phyloP scores from a whole-genome alignment of 208 protist species.

The Leishmania amazonensis region DNA sequence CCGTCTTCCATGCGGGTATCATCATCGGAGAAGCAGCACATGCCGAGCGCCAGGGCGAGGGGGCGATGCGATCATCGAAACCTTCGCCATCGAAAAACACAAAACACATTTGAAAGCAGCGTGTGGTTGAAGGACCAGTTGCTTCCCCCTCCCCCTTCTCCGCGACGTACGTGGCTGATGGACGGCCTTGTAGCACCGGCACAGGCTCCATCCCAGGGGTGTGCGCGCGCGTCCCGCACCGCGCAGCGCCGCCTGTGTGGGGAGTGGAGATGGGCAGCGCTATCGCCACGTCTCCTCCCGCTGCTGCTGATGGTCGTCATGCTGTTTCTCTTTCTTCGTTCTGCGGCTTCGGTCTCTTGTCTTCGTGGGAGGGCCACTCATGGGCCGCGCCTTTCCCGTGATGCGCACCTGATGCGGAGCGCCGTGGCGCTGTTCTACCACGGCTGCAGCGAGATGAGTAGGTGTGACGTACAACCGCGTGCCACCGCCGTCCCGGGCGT shows the following conservation, averaged over 20 bases:
- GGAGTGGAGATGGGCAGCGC: neutral
- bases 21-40: neutral
- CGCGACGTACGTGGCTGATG: neutral
- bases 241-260: neutral
- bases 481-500: constrained; percentile 1
- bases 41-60: neutral
- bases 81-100: neutral
- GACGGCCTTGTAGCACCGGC: neutral
- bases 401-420: constrained; percentile 1
- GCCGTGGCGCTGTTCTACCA: neutral
- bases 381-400: neutral
- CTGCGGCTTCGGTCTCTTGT: neutral
- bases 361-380: neutral
- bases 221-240: neutral
- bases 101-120: neutral
- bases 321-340: neutral
- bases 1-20: neutral
- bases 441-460: neutral
- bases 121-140: neutral
- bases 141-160: no score
- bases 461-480: neutral
- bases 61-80: neutral
- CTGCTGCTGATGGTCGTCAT: neutral
- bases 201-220: constrained; percentile 1
- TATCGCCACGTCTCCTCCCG: neutral